Percentiles rank a stretch among this genome's conserved stretches.
phyloP scores from a whole-genome alignment of 2,329 filamentous ascomycete species.

The Chaetothyriales sp. region DNA sequence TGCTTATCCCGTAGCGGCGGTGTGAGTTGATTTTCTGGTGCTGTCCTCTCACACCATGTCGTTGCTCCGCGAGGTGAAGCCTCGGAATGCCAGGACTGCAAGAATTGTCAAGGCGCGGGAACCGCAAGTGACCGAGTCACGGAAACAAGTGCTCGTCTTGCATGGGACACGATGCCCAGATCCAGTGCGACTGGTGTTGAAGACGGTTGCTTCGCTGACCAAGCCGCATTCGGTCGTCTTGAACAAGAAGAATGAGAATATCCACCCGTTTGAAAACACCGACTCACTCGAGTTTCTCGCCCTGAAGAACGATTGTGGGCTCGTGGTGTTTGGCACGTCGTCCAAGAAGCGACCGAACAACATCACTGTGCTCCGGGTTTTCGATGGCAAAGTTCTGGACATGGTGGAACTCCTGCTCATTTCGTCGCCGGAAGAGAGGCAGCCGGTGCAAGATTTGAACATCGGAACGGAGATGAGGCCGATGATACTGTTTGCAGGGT shows the following conservation, averaged over 20 bases:
- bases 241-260: constrained; percentile 81
- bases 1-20: too few relatives aligned
- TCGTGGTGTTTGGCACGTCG: constrained; percentile 71
- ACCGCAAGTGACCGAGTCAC: constrained; percentile 77
- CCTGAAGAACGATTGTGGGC: constrained; percentile 83
- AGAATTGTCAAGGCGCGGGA: constrained; percentile 86
- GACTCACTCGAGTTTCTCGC: constrained; percentile 86
- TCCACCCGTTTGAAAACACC: constrained; percentile 87
- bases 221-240: constrained; percentile 78
- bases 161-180: constrained; percentile 76
- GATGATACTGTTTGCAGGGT: constrained; percentile 80
- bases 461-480: constrained; percentile 71
- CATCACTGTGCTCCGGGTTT: constrained; percentile 69
- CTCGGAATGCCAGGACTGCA: constrained; percentile 79
- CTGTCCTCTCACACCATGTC: not conserved
- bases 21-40: too few relatives aligned
- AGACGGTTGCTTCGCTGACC: constrained; percentile 73
- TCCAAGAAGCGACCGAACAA: constrained; percentile 94
- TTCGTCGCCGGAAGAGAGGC: constrained; percentile 43
- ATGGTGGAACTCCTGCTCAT: constrained; percentile 88
- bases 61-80: constrained; percentile 30
- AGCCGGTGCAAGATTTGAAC: constrained; percentile 50
- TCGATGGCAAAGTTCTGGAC: constrained; percentile 76
- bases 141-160: constrained; percentile 80
- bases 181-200: constrained; percentile 67